phyloP scores from a whole-genome alignment of 2,329 filamentous ascomycete species.

The Calonectria pseudoturangicola region DNA sequence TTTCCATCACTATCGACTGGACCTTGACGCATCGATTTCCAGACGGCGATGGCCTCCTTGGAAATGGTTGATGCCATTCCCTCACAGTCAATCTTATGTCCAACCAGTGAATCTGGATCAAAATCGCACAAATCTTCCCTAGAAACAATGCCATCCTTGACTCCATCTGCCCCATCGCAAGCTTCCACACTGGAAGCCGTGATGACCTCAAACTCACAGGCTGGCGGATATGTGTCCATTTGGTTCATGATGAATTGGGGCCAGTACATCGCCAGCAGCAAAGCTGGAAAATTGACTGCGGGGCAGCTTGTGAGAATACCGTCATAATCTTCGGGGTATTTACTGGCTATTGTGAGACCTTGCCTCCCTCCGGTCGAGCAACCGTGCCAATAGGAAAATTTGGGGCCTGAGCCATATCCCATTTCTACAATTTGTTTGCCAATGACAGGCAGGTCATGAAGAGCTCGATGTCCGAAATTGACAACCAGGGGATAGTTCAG shows the following conservation, averaged over 20 bases:
- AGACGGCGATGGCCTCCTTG: background rate
- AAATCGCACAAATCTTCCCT: background rate
- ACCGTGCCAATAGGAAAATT: constrained; percentile 7
- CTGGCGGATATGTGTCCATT: background rate
- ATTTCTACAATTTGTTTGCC: background rate
- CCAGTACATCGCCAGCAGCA: constrained; percentile 8
- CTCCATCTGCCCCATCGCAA: background rate
- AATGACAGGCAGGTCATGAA: constrained; percentile 9
- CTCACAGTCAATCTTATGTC: background rate
- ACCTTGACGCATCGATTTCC: background rate
- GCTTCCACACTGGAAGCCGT: background rate
- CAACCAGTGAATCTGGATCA: background rate
- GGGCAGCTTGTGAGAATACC: constrained; percentile 5
- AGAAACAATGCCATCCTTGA: background rate
- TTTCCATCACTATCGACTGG: background rate
- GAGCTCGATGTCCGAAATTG: background rate
- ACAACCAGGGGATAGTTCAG: background rate
- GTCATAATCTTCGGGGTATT: background rate
- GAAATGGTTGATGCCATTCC: background rate
- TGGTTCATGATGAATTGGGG: constrained; percentile 16
- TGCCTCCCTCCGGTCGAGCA: constrained; percentile 8
- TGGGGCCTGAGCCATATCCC: background rate
- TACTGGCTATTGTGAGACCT: background rate
- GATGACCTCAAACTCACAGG: constrained; percentile 1
- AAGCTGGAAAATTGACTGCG: background rate